These are phyloP conservation scores for Fistulifera pelliculosa DNA, from an alignment of 108 stramenopile species.

Conservation along the genomic window DNA sequence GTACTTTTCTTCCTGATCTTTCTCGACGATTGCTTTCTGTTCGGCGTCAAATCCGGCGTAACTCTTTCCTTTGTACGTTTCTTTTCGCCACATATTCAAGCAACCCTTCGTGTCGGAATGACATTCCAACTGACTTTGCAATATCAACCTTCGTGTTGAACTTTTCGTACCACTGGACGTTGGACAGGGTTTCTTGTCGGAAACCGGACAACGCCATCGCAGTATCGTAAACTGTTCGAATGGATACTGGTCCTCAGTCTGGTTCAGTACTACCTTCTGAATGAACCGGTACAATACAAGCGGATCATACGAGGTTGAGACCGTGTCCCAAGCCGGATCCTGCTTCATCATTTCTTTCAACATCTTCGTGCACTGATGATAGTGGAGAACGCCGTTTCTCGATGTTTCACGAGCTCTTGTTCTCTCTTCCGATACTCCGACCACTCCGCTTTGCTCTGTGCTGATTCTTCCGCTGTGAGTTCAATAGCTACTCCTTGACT, in stretches of 20 bases:
- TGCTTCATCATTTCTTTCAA: constrained; percentile 19
- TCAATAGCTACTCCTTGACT: too few relatives aligned
- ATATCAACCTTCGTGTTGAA: constrained; percentile 13
- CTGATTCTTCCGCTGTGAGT: too few relatives aligned
- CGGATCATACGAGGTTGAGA: constrained; percentile 8
- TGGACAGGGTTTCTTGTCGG: constrained; percentile 5
- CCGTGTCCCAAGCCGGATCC: constrained; percentile 6
- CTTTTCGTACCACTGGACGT: constrained; percentile 9
- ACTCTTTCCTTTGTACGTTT: not conserved
- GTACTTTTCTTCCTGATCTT: constrained; percentile 2
- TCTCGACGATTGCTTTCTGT: not conserved
- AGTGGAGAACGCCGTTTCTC: constrained; percentile 5
- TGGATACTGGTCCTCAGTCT: constrained; percentile 9
- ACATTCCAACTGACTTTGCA: constrained; percentile 1
- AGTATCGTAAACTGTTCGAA: too few relatives aligned
- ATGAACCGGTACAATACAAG: not conserved
- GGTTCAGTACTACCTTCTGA: not conserved
- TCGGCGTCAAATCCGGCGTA: too few relatives aligned
- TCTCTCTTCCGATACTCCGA: too few relatives aligned
- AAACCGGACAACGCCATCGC: not conserved
- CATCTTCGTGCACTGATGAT: constrained; percentile 11
- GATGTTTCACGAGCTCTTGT: too few relatives aligned
- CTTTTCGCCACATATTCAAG: constrained; percentile 4
- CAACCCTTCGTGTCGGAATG: constrained; percentile 6
- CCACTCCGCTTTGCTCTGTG: too few relatives aligned